Evolutionary conservation across 2,329 filamentous ascomycete species (phyloP).

Genomic region (Pezizomycotina sp.): DNA sequence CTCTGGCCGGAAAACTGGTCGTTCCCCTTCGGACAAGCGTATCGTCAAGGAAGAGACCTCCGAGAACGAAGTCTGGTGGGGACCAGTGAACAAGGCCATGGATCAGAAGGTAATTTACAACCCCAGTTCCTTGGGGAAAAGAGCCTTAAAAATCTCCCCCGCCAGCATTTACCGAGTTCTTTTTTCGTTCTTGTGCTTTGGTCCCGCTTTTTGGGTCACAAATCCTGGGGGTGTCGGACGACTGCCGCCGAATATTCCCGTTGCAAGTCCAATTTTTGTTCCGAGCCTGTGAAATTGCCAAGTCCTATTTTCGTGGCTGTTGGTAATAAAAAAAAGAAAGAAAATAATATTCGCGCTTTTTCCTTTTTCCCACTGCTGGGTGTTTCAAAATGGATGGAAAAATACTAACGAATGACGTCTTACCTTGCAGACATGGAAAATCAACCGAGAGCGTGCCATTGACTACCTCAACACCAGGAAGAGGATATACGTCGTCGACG

Average conservation of each 20-base stretch:
- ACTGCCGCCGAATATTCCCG: too few relatives aligned
- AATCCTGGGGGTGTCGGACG: too few relatives aligned
- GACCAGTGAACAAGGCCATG: conserved; percentile 99
- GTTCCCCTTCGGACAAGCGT: conserved; percentile 92
- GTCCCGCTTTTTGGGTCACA: too few relatives aligned
- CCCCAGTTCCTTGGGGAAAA: conserved; percentile 4
- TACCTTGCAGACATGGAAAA: conserved; percentile 72
- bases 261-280: too few relatives aligned
- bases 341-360: conserved; percentile 7
- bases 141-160: conserved; percentile 2
- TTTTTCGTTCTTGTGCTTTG: conserved; percentile 4
- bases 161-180: conserved; percentile 1
- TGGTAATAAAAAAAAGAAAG: too few relatives aligned
- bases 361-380: conserved; percentile 18
- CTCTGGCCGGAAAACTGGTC: conserved; percentile 94
- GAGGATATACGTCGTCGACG: conserved; percentile 96
- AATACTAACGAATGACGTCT: conserved; percentile 25
- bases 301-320: too few relatives aligned
- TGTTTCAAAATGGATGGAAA: conserved; percentile 14
- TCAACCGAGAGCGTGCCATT: conserved; percentile 96
- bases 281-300: too few relatives aligned
- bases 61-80: conserved; percentile 94
- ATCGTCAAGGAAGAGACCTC: conserved; percentile 84
- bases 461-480: conserved; percentile 99
- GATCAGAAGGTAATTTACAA: conserved; percentile 63